Percentiles rank a stretch among this genome's conserved stretches.
Conservation (phyloP, 108 stramenopile species). For the Heterococcus sp. region DNA sequence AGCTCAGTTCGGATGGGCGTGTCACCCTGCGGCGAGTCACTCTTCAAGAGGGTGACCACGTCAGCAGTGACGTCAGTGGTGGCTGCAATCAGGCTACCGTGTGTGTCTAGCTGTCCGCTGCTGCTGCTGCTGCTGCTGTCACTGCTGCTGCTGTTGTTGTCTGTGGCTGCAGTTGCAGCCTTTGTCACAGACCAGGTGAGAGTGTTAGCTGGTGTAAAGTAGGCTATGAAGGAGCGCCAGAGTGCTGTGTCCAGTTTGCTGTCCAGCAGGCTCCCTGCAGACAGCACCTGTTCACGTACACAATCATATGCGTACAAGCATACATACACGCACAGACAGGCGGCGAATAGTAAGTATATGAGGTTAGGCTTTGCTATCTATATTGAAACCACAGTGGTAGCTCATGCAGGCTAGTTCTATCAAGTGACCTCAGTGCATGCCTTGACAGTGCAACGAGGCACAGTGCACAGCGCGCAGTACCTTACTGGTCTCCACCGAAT, state of each 20-base stretch:
- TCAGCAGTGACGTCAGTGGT: no score
- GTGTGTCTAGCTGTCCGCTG: neutral
- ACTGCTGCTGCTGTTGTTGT: neutral
- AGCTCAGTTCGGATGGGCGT: neutral
- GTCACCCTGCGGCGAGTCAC: neutral
- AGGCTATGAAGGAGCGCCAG: conserved; percentile 13
- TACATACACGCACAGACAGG: no score
- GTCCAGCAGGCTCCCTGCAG: conserved; percentile 23
- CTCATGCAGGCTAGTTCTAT: no score
- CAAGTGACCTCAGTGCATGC: no score
- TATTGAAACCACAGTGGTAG: no score
- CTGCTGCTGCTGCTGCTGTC: neutral
- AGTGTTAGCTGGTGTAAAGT: conserved; percentile 20
- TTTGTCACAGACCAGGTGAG: conserved; percentile 31
- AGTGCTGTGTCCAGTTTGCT: conserved; percentile 2
- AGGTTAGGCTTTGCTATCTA: no score
- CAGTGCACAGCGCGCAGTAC: no score
- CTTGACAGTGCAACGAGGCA: no score
- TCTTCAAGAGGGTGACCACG: no score
- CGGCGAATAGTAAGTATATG: no score
- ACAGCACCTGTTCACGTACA: conserved; percentile 14
- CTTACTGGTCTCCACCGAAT: no score
- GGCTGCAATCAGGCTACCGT: conserved; percentile 5
- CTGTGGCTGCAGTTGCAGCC: neutral
- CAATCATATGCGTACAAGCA: no score